Percentiles rank a stretch among this genome's conserved stretches.
phyloP scores from a whole-genome alignment of 805 yeast species.

The Starmerella stigmatis region DNA sequence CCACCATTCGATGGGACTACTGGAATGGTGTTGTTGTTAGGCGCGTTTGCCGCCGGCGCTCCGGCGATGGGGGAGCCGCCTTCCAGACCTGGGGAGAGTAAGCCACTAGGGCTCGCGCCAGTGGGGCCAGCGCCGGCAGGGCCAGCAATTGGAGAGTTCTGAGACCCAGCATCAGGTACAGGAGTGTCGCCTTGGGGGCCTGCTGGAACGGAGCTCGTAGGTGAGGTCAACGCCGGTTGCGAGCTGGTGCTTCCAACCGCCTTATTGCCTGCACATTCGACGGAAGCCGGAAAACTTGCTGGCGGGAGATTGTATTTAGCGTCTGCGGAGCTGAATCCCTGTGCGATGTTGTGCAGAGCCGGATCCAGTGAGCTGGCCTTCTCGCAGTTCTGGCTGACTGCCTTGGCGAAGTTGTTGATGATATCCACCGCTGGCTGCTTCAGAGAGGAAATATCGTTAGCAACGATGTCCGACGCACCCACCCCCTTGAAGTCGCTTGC shows the following conservation, averaged over 20 bases:
- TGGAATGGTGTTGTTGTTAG: neutral
- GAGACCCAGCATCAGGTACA: no score
- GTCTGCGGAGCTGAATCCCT: conserved; percentile 16
- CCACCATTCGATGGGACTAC: neutral
- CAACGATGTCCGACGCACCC: conserved; percentile 24
- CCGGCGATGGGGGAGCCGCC: neutral
- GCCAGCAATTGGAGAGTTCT: no score
- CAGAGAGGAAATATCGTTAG: conserved; percentile 21
- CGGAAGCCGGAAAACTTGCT: conserved; percentile 3
- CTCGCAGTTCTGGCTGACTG: conserved; percentile 16
- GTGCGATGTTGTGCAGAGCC: conserved; percentile 10
- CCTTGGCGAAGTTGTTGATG: conserved; percentile 16
- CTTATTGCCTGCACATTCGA: neutral
- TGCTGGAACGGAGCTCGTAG: no score
- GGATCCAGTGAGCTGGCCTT: conserved; percentile 8
- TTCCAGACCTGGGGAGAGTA: neutral
- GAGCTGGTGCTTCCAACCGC: neutral
- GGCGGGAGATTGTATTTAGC: conserved; percentile 9
- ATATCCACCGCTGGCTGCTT: conserved; percentile 20
- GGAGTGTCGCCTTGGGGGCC: no score
- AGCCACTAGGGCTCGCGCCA: no score
- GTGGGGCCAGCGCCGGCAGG: no score
- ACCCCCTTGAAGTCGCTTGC: conserved; percentile 21
- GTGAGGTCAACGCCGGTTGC: no score
- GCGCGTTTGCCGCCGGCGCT: neutral